Base-by-base conservation (phyloP, 371 early-diverging fungal genomes). In the Apophysomyces trapeziformis region DNA sequence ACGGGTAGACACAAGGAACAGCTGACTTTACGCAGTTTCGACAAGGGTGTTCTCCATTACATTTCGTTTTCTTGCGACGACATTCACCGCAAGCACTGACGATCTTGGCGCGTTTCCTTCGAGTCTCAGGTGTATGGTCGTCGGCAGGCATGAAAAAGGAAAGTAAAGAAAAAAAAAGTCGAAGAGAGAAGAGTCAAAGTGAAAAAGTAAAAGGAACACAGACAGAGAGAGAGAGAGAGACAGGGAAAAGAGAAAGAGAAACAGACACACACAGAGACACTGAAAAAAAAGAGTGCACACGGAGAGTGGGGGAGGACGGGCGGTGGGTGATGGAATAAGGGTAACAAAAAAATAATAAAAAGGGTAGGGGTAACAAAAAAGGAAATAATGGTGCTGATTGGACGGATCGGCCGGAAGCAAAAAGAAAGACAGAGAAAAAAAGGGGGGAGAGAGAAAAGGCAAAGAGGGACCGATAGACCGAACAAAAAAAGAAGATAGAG, bases 11-110 rank as follows among this genome's bases (percentile, higher is more conserved):
- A 65, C 87, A 87, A 11, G 71, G 65, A 9, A 77, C 78, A 5
- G 66, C 71, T 44, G 83, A 80, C 62, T 84, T 84, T 69, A 76
- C 75, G 63, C 89, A 88, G 69, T 82, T 85, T n/a, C 82, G 76
- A 65, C 89, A 88, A 12, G 89, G 89, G 35, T 79, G 77, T 58
- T 80, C 80, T 35, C 88, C 88, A 70, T 88, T 83, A 64, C 85
- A 85, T 66, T 83, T 83, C 26, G 81, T 82, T 66, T 85, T 85
- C 71, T 79, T 78, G 16, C 83, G 80, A 45, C 85, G 74, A 58
- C 85, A 85, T 60, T 80, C 80, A 37, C 78, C 68, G 59, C 85
- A 85, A 2, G 89, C 89, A 56, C 86, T 88, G 16, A 86, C 80
- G 43, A 88, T 87, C 66, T 87, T 87, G 45, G 83, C 86, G 65